Conservation (phyloP, 192 early-diverging fungal genomes). For the Umbelopsis sp. region DNA sequence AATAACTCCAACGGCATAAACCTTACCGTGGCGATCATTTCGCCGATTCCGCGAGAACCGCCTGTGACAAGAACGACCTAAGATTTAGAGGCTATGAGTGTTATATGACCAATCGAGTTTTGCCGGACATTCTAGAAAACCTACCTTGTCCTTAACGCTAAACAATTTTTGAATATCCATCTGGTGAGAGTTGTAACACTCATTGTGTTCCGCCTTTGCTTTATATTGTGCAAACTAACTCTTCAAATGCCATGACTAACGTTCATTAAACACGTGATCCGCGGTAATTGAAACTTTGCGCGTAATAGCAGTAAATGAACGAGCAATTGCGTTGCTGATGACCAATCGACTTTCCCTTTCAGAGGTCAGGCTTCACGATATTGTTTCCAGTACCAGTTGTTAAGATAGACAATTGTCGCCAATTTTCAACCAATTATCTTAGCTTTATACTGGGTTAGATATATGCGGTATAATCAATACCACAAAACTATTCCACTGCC, state of each 20-base stretch:
- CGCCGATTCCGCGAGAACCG: slow-evolving; percentile 63
- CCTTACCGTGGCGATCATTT: slow-evolving; percentile 54
- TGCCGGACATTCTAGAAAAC: background rate
- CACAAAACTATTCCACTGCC: no score
- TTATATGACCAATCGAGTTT: background rate
- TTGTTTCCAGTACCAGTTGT: background rate
- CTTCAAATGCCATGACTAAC: background rate
- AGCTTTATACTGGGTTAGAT: no score
- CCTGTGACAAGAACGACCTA: slow-evolving; percentile 78
- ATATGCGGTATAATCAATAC: no score
- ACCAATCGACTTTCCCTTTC: background rate
- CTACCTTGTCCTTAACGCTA: slow-evolving; percentile 71
- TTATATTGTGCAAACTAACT: background rate
- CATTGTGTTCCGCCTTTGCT: background rate
- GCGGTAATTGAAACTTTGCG: background rate
- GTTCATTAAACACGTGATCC: background rate
- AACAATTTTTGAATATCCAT: slow-evolving; percentile 46
- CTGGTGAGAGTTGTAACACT: background rate
- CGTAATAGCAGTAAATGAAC: no score
- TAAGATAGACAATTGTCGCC: no score
- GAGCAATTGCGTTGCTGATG: background rate
- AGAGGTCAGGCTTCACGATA: background rate
- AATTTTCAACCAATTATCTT: no score
- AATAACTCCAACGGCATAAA: background rate
- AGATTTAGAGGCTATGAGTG: background rate